Conservation (phyloP, 2,329 filamentous ascomycete genomes). For the Stagonosporopsis tanaceti region DNA sequence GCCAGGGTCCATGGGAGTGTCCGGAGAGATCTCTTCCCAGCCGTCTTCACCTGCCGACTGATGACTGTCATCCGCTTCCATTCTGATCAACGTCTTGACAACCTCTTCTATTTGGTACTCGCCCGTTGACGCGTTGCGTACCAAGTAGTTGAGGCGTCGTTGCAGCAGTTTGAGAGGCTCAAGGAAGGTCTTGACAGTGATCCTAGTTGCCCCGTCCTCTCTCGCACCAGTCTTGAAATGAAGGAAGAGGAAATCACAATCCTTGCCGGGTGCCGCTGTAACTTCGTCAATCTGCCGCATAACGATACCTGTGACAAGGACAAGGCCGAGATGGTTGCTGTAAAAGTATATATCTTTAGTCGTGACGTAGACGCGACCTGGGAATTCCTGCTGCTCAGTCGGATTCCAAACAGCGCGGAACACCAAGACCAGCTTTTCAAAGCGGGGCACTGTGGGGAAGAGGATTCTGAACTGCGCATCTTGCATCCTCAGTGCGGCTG, state of each 20-base stretch:
- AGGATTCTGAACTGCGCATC: constrained; percentile 92
- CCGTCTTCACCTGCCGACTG: constrained; percentile 81
- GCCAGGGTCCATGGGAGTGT: constrained; percentile 65
- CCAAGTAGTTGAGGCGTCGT: constrained; percentile 81
- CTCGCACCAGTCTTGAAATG: constrained; percentile 74
- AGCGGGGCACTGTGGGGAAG: constrained; percentile 79
- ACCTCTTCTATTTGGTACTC: constrained; percentile 75
- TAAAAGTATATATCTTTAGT: constrained; percentile 92
- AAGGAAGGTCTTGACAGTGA: constrained; percentile 92
- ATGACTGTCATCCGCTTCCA: constrained; percentile 68
- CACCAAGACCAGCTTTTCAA: constrained; percentile 87
- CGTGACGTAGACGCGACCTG: constrained; percentile 87
- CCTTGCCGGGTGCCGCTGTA: constrained; percentile 84
- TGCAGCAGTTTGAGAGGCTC: constrained; percentile 86
- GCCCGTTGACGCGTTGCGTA: constrained; percentile 79
- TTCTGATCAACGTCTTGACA: constrained; percentile 74
- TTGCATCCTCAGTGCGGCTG: constrained; percentile 80
- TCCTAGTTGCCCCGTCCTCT: constrained; percentile 70
- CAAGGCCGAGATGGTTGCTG: constrained; percentile 89
- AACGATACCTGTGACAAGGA: constrained; percentile 80
- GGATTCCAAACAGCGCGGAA: constrained; percentile 91
- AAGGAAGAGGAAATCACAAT: constrained; percentile 91
- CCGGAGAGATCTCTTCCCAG: constrained; percentile 82
- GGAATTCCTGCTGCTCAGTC: constrained; percentile 78
- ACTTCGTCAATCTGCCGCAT: constrained; percentile 85